Evolutionary conservation across 1,284 basidiomycete genomes (phyloP), one percentile per base, ranked within the genome.

Genomic region (Afroboletus lepidellus): DNA sequence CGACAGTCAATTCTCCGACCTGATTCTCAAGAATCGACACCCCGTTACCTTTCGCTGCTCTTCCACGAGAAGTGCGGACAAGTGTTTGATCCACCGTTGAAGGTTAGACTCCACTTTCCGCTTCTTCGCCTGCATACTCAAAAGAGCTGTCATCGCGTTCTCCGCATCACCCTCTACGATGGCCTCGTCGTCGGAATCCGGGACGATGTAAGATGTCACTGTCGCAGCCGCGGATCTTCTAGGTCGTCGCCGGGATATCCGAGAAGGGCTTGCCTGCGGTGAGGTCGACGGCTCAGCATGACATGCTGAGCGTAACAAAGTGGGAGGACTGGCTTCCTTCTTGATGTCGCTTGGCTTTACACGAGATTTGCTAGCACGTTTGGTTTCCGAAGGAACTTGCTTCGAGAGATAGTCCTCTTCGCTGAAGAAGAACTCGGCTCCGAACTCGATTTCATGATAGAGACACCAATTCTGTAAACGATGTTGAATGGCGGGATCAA

Each of bases 171-270:
- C 76, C 39, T 75, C 74, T 6, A 69, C 72, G 43, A 81, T 82
- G 5, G 67, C 72, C 55, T 87, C 86, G 57, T 87, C 86, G 61
- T 89, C 87, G 12, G 85, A 88, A 63, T 84, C 84, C 1, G 85
- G 84, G 21, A 85, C 70, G 6, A 74, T 76, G 61, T 89, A 89
- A 12, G 84, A 87, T 43, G 73, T 76, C 23, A 79, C 74, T 16
- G 72, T 67, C 24, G 72, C 63, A 18, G 81, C 77, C 3, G 77
- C 76, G 37, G 77, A 77, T 41, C 86, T 75, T 34, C 85, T 78
- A 15, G 83, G 83, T 47, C 84, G 74, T 58, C 81, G 83, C 61
- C 73, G 76, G 51, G 70, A 67, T 39, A 51, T 45, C 27, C 71
- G 71, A 7, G 60, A 41, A 39, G 46, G 53, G 32, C 32, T 51